Evolutionary conservation across 108 stramenopile genomes (phyloP).

Genomic region (Aurantiochytrium sp.): DNA sequence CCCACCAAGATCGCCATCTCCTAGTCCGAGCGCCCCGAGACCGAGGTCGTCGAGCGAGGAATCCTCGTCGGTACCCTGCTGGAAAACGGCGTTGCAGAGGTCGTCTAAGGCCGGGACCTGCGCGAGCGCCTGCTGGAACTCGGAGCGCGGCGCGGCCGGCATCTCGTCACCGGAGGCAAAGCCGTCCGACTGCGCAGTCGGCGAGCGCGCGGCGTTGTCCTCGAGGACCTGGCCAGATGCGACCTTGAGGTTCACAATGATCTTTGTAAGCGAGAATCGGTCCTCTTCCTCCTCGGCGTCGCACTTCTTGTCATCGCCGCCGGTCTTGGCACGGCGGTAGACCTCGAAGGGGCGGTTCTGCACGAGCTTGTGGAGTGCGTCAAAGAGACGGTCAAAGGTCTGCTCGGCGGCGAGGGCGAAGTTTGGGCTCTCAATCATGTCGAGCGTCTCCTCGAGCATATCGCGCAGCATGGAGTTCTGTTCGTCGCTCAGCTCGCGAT

Average conservation of each 20-base stretch:
- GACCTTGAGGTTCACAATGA: constrained; percentile 14
- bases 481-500: background rate
- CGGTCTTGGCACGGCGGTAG: background rate
- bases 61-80: background rate
- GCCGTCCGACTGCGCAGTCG: background rate
- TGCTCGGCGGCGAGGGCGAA: background rate
- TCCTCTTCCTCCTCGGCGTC: background rate
- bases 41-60: background rate
- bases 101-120: background rate
- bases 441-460: constrained; percentile 28
- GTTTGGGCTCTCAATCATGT: constrained; percentile 22
- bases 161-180: background rate
- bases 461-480: background rate
- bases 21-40: background rate
- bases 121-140: background rate
- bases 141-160: background rate
- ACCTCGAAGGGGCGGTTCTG: background rate
- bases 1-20: background rate
- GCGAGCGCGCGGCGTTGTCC: background rate
- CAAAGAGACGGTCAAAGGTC: constrained; percentile 21
- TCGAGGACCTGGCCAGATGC: background rate
- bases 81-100: background rate
- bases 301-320: background rate
- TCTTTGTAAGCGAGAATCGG: background rate
- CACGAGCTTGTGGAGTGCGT: background rate